These are phyloP conservation scores for Gloeopeniophorella convolvens DNA, from an alignment of 768 basidiomycete species.

Conservation along the genomic window DNA sequence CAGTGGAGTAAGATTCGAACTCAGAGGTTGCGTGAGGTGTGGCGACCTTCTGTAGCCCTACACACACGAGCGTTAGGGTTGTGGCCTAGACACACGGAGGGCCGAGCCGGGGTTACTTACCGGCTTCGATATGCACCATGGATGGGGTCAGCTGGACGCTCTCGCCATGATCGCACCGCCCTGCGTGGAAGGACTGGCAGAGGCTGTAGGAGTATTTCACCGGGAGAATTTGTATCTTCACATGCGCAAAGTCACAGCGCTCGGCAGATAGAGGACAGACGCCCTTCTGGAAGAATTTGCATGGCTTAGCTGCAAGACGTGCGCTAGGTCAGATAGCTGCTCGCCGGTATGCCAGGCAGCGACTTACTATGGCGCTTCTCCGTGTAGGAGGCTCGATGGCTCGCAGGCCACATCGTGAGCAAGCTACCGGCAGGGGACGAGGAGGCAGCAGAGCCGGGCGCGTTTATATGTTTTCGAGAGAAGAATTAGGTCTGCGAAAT, in stretches of 20 bases:
- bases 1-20: neutral
- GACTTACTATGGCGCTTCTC: slow-evolving; percentile 18
- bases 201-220: slow-evolving; percentile 3
- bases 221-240: slow-evolving; percentile 12
- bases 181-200: neutral
- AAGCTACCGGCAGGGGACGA: neutral
- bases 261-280: slow-evolving; percentile 18
- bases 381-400: neutral
- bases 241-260: slow-evolving; percentile 20
- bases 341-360: neutral
- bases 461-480: slow-evolving; percentile 17
- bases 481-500: slow-evolving; percentile 13
- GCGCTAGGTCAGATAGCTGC: neutral
- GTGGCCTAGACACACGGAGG: neutral
- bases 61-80: slow-evolving; percentile 2
- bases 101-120: slow-evolving; percentile 1
- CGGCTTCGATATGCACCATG: neutral
- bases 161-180: neutral
- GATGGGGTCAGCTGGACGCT: neutral
- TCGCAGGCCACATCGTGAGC: slow-evolving; percentile 6
- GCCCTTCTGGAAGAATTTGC: slow-evolving; percentile 19
- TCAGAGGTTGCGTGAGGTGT: neutral
- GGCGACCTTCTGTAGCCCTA: neutral
- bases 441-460: neutral
- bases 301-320: slow-evolving; percentile 14